Conservation (phyloP, 2,329 filamentous ascomycete genomes). For the Onygenales sp. region DNA sequence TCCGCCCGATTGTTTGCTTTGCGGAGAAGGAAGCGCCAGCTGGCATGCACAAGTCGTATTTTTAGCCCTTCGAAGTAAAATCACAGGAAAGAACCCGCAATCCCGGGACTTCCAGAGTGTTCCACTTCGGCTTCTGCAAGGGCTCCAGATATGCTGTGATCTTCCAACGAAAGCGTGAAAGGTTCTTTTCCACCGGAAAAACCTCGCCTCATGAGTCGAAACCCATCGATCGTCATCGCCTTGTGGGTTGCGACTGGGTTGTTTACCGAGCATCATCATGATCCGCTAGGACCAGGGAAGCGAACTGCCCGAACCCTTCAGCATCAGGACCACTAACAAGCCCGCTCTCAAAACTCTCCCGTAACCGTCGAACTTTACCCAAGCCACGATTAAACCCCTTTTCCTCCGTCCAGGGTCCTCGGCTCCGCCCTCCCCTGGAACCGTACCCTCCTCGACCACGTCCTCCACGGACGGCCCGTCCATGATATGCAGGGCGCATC, state of each 20-base stretch:
- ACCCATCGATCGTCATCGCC: neutral
- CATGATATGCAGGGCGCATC: slow-evolving; percentile 14
- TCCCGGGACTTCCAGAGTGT: no score
- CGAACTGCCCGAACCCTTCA: slow-evolving; percentile 29
- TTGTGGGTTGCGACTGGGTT: neutral
- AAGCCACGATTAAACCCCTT: slow-evolving; percentile 35
- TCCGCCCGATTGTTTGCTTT: neutral
- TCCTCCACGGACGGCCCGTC: slow-evolving; percentile 17
- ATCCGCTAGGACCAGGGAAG: slow-evolving; percentile 20
- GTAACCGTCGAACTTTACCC: slow-evolving; percentile 28
- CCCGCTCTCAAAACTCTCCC: slow-evolving; percentile 26
- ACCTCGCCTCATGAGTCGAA: neutral
- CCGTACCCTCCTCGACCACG: slow-evolving; percentile 15
- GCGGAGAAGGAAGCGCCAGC: neutral
- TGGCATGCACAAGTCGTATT: neutral
- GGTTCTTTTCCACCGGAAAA: neutral
- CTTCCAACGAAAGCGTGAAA: neutral
- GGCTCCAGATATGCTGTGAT: no score
- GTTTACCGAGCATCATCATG: neutral
- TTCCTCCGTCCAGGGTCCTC: slow-evolving; percentile 31
- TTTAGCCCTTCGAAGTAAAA: neutral
- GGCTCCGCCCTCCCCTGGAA: slow-evolving; percentile 13
- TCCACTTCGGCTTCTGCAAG: no score
- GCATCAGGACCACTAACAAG: slow-evolving; percentile 19
- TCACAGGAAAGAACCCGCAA: neutral